A percentile compares a stretch with the other conserved stretches of the same genome.
Evolutionary conservation across 2,329 filamentous ascomycete species (phyloP).

Genomic region (Pestalotiopsis sp.): DNA sequence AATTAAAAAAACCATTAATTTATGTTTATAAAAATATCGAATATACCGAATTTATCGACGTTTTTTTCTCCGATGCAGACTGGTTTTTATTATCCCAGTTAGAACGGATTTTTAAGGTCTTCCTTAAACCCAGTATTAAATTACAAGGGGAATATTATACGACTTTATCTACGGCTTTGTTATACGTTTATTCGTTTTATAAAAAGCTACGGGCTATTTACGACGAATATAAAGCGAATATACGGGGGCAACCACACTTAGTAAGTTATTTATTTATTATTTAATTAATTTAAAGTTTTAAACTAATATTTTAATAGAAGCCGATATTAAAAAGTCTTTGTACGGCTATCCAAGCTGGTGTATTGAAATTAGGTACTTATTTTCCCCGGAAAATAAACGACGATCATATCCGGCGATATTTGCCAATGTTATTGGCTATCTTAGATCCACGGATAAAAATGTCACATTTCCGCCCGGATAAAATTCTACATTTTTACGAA

Average conservation of each 20-base stretch:
- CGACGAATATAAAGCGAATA: not conserved
- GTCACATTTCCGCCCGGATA: not conserved
- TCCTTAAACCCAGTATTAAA: slow-evolving; percentile 1
- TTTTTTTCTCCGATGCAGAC: not conserved
- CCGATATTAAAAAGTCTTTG: not conserved
- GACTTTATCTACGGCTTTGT: not conserved
- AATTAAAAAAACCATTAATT: slow-evolving; percentile 1
- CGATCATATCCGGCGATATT: not conserved
- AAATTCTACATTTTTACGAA: not conserved
- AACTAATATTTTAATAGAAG: not conserved
- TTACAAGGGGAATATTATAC: slow-evolving; percentile 4
- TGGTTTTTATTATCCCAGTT: slow-evolving; percentile 7
- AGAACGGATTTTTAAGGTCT: slow-evolving; percentile 1
- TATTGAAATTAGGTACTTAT: not conserved
- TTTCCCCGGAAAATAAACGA: not conserved
- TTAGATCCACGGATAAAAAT: not conserved
- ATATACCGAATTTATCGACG: not conserved
- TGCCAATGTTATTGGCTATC: not conserved
- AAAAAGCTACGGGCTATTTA: not conserved
- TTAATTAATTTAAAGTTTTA: too few relatives aligned
- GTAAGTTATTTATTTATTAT: too few relatives aligned
- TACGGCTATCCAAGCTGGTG: not conserved
- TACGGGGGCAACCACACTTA: too few relatives aligned
- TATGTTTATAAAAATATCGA: not conserved
- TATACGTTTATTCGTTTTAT: slow-evolving; percentile 6